phyloP scores from a whole-genome alignment of 495 filamentous ascomycete genomes.

The Tuber calosporum region DNA sequence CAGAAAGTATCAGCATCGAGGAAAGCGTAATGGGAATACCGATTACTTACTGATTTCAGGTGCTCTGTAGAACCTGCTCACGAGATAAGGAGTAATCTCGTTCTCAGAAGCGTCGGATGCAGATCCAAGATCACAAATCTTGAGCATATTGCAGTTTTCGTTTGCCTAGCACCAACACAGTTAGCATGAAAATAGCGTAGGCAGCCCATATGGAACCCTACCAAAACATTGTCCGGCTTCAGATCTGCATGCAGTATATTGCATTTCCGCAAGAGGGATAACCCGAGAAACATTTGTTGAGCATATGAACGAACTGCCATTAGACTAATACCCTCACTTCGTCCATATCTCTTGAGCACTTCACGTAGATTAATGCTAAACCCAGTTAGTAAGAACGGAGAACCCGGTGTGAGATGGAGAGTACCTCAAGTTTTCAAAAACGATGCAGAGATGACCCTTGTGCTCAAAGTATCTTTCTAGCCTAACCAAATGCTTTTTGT shows the following conservation, averaged over 20 bases:
- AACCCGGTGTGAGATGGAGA: background rate
- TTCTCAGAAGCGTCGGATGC: constrained; percentile 83
- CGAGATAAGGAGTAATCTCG: constrained; percentile 86
- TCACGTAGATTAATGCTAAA: constrained; percentile 80
- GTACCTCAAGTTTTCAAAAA: constrained; percentile 78
- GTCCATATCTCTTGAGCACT: constrained; percentile 94
- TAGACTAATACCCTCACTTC: constrained; percentile 82
- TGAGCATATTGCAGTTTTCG: constrained; percentile 73
- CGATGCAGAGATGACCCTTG: constrained; percentile 90
- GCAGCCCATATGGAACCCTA: constrained; percentile 26
- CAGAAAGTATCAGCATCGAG: constrained; percentile 3
- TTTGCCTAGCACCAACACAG: constrained; percentile 52
- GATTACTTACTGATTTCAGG: constrained; percentile 68
- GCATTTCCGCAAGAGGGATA: constrained; percentile 78
- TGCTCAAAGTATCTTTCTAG: constrained; percentile 84
- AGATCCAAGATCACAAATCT: constrained; percentile 92
- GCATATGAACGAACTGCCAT: constrained; percentile 80
- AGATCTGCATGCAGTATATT: constrained; percentile 91
- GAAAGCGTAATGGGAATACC: background rate
- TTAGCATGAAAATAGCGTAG: constrained; percentile 33
- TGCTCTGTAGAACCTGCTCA: constrained; percentile 93
- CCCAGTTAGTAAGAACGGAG: constrained; percentile 15
- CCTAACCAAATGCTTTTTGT: constrained; percentile 86
- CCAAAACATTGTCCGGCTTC: constrained; percentile 94
- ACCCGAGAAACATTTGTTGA: constrained; percentile 84